Evolutionary conservation across 1,284 basidiomycete species (phyloP).

Genomic region (Malassezia equina): DNA sequence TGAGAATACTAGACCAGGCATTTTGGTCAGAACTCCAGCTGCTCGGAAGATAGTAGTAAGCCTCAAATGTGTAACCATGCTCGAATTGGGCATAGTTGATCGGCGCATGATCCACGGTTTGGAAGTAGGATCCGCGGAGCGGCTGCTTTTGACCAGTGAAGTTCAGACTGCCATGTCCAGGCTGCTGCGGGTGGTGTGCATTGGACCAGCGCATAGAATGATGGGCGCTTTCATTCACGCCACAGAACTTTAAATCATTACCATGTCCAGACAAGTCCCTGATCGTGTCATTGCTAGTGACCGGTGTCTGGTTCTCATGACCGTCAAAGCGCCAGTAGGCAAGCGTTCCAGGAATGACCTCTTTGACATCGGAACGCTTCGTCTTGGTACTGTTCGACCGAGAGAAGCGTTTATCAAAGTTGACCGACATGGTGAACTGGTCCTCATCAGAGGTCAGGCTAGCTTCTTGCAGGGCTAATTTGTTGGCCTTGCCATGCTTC

Average conservation of each 20-base stretch:
- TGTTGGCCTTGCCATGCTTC: background rate
- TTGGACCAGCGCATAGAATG: background rate
- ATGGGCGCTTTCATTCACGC: background rate
- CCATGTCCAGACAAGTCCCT: conserved; percentile 1
- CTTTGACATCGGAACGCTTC: background rate
- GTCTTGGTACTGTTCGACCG: background rate
- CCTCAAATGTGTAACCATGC: conserved; percentile 10
- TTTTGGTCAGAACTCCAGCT: background rate
- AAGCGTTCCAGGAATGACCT: background rate
- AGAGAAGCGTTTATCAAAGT: background rate
- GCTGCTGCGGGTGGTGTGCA: background rate
- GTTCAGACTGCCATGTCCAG: conserved; percentile 1
- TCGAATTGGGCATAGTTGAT: background rate
- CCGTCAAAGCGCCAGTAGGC: conserved; percentile 8
- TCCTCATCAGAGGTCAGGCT: background rate
- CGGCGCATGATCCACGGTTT: background rate
- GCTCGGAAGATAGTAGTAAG: conserved; percentile 1
- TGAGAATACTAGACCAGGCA: background rate
- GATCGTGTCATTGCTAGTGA: background rate
- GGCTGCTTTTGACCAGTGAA: conserved; percentile 6
- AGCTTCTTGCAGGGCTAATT: background rate
- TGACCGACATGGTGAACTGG: background rate
- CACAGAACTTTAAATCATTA: background rate
- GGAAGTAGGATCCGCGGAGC: background rate
- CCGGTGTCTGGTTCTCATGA: background rate